Evolutionary conservation across 1,139 yeast species (phyloP).

Genomic region (Candida glucosophila): DNA sequence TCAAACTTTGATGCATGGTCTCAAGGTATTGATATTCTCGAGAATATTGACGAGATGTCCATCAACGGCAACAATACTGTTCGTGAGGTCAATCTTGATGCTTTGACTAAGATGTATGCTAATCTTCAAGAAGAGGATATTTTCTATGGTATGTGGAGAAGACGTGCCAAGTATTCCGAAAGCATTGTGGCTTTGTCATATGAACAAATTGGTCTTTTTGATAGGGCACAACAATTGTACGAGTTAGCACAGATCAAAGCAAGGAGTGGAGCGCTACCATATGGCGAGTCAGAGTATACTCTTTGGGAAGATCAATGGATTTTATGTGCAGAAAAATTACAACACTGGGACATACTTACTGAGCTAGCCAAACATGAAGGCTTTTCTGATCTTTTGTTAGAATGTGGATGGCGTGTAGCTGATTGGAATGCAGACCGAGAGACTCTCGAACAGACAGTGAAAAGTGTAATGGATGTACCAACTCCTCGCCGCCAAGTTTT

Average conservation of each 20-base stretch:
- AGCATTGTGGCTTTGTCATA: constrained; percentile 88
- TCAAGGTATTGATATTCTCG: constrained; percentile 74
- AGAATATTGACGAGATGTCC: constrained; percentile 62
- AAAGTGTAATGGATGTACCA: constrained; percentile 97
- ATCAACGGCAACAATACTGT: constrained; percentile 65
- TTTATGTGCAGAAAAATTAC: constrained; percentile 90
- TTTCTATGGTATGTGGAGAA: constrained; percentile 97
- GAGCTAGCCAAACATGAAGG: constrained; percentile 98
- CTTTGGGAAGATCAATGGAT: constrained; percentile 99
- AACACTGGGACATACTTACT: constrained; percentile 96
- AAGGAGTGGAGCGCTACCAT: constrained; percentile 89
- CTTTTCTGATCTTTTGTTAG: constrained; percentile 83
- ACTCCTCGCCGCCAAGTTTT: constrained; percentile 95
- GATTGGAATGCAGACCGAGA: constrained; percentile 97
- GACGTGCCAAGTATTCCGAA: constrained; percentile 88
- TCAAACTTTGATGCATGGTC: constrained; percentile 89
- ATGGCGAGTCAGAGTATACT: constrained; percentile 90
- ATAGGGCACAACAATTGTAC: constrained; percentile 84
- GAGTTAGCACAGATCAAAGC: constrained; percentile 98
- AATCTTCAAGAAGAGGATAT: constrained; percentile 88
- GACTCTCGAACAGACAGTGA: constrained; percentile 87
- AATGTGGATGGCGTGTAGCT: constrained; percentile 99
- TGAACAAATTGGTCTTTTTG: constrained; percentile 95
- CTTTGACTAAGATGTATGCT: constrained; percentile 82
- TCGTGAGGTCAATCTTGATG: constrained; percentile 83